These are phyloP conservation scores for Amanita jacksonii DNA, from an alignment of 768 basidiomycete genomes.

Conservation along the genomic window DNA sequence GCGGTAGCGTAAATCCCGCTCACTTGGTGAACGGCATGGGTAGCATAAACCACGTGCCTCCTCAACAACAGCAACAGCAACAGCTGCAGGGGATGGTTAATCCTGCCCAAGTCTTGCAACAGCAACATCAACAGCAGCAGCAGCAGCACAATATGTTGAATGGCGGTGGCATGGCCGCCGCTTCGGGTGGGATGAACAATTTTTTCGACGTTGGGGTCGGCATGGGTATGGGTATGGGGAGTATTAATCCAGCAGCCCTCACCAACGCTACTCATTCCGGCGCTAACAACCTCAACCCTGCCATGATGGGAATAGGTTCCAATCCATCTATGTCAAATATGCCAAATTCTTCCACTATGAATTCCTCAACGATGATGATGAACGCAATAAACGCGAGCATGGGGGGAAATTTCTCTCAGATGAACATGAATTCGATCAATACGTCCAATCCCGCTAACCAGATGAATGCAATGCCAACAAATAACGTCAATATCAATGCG, in stretches of 20 bases:
- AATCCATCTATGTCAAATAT: conserved; percentile 1
- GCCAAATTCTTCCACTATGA: conserved; percentile 7
- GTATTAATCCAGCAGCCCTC: conserved; percentile 15
- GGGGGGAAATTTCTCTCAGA: conserved; percentile 9
- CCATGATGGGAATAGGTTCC: conserved; percentile 1
- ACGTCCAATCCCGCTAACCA: conserved; percentile 4
- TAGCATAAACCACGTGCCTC: conserved; percentile 3
- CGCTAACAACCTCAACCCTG: conserved; percentile 1
- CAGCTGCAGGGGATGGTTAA: conserved; percentile 19
- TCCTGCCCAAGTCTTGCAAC: conserved; percentile 28
- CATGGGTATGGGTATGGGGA: conserved; percentile 13
- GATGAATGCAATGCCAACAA: conserved; percentile 9
- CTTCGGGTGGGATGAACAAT: conserved; percentile 6
- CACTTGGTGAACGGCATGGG: conserved; percentile 12
- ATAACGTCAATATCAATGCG: conserved; percentile 5
- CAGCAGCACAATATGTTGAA: conserved; percentile 8
- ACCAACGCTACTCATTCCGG: not conserved
- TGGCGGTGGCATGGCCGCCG: conserved; percentile 8
- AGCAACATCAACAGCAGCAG: conserved; percentile 18
- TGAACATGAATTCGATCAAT: conserved; percentile 9
- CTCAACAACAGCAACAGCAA: conserved; percentile 8
- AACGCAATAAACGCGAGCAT: conserved; percentile 6
- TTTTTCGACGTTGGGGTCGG: not conserved
- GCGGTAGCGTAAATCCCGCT: conserved; percentile 7
- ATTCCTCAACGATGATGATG: conserved; percentile 12